These are phyloP conservation scores for Calocera cornea DNA, from an alignment of 768 basidiomycete species.

Conservation along the genomic window DNA sequence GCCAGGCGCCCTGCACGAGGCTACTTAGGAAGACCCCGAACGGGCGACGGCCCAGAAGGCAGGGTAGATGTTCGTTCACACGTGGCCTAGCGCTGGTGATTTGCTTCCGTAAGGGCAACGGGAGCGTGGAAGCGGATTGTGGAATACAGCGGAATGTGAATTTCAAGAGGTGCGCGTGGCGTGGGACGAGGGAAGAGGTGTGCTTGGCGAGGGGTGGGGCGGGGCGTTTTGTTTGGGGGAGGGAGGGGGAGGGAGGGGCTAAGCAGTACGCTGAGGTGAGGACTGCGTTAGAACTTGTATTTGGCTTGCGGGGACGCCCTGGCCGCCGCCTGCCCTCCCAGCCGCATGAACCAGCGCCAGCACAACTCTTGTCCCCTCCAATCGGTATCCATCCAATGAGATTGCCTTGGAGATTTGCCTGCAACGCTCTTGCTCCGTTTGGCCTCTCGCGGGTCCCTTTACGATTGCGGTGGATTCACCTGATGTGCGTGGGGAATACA, in stretches of 20 bases:
- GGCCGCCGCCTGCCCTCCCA: no score
- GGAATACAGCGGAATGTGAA: background rate
- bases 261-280: background rate
- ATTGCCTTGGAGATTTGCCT: background rate
- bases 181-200: background rate
- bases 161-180: background rate
- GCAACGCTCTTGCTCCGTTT: background rate
- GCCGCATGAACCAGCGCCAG: background rate
- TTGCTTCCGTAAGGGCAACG: background rate
- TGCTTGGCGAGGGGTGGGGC: background rate
- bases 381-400: background rate
- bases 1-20: background rate
- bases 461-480: background rate
- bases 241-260: background rate
- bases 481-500: background rate
- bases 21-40: background rate
- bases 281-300: no score
- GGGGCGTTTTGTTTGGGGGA: background rate
- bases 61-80: slow-evolving; percentile 4
- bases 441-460: background rate
- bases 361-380: background rate
- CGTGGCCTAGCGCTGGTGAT: background rate
- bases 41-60: background rate
- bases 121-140: slow-evolving; percentile 1
- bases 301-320: background rate